A percentile compares a stretch with the other conserved stretches of the same genome.
Conservation (phyloP, 768 basidiomycete genomes). For the Hemileccinum rubropunctum region DNA sequence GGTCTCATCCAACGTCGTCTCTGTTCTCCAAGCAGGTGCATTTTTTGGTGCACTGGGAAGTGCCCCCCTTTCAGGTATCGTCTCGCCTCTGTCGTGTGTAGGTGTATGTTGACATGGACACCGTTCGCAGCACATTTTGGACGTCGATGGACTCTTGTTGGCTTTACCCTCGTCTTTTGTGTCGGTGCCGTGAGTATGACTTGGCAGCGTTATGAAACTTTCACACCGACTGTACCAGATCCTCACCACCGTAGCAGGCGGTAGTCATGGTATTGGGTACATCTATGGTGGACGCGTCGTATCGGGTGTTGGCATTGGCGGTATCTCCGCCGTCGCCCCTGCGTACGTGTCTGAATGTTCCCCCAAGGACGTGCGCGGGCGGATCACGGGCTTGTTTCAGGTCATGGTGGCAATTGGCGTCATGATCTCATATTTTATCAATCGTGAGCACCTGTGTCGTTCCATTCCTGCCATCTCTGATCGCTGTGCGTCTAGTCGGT, state of each 20-base stretch:
- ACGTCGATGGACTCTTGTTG: constrained; percentile 59
- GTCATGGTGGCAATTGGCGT: constrained; percentile 83
- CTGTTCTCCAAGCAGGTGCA: constrained; percentile 82
- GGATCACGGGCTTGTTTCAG: constrained; percentile 85
- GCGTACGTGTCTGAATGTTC: constrained; percentile 85
- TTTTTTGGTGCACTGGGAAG: constrained; percentile 84
- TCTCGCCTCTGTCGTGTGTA: background rate
- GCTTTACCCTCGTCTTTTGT: constrained; percentile 59
- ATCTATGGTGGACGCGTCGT: constrained; percentile 83
- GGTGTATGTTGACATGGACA: background rate
- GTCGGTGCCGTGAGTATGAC: constrained; percentile 64
- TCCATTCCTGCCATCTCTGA: constrained; percentile 3
- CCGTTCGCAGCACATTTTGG: constrained; percentile 54
- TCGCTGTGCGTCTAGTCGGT: constrained; percentile 42
- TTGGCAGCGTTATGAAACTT: background rate
- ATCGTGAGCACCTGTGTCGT: constrained; percentile 47
- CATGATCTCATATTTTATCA: constrained; percentile 82
- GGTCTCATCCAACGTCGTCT: constrained; percentile 82
- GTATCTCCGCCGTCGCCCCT: constrained; percentile 80
- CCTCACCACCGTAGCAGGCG: constrained; percentile 64
- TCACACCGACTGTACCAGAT: constrained; percentile 39
- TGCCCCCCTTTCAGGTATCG: constrained; percentile 62
- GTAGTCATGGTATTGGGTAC: constrained; percentile 53
- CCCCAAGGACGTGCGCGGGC: constrained; percentile 82
- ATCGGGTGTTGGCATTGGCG: constrained; percentile 79